Percentiles rank a stretch among this genome's conserved stretches.
Conservation (phyloP, 257 asterid species). For the Osmanthus fragrans region DNA sequence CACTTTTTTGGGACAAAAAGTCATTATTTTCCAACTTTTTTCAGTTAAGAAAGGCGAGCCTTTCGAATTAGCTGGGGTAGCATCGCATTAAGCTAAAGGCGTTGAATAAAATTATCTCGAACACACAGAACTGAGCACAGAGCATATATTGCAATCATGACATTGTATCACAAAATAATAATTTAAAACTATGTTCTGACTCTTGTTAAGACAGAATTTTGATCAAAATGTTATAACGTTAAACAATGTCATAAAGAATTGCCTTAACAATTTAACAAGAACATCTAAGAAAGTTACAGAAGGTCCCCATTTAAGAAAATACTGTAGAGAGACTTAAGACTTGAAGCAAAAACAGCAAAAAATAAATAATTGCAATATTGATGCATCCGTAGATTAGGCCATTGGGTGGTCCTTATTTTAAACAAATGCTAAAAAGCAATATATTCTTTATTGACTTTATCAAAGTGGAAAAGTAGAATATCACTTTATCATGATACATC, state of each 20-base stretch:
- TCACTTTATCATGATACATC: constrained; percentile 28
- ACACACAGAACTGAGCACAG: background rate
- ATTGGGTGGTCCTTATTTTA: constrained; percentile 34
- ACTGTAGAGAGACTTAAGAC: constrained; percentile 16
- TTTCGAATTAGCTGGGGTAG: constrained; percentile 21
- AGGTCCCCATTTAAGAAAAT: background rate
- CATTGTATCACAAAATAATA: background rate
- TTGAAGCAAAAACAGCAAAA: background rate
- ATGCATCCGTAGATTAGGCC: constrained; percentile 16
- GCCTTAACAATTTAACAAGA: background rate
- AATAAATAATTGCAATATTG: constrained; percentile 4
- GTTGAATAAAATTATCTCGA: background rate
- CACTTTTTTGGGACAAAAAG: constrained; percentile 37
- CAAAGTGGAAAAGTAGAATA: constrained; percentile 46
- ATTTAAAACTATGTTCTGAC: background rate
- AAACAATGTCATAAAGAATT: background rate
- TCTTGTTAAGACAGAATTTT: background rate
- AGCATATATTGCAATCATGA: background rate
- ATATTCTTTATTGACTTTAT: constrained; percentile 41
- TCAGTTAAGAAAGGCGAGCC: constrained; percentile 21
- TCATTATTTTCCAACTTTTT: constrained; percentile 36
- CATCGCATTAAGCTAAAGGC: background rate
- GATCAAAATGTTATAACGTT: background rate
- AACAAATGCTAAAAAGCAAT: constrained; percentile 33
- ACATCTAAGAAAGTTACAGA: background rate